A percentile compares a stretch with the other conserved stretches of the same genome.
phyloP scores from a whole-genome alignment of 1,284 basidiomycete genomes.

The Cutaneotrichosporon cutaneum region DNA sequence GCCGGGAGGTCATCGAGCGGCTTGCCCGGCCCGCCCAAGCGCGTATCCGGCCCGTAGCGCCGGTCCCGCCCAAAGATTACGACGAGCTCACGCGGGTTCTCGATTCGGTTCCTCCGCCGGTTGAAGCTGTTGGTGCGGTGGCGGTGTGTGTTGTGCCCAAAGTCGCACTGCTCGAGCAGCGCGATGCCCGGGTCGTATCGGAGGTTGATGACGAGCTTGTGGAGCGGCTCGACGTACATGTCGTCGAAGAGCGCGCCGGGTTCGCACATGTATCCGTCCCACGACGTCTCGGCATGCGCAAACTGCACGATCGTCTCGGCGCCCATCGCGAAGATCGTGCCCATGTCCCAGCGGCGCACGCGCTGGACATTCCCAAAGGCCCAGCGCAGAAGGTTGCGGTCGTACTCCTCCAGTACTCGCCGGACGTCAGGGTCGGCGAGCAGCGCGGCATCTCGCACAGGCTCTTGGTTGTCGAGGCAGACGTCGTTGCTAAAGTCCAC shows the following conservation, averaged over 20 bases:
- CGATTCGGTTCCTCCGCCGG: slow-evolving; percentile 6
- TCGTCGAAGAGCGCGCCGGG: slow-evolving; percentile 9
- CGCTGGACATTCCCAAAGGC: slow-evolving; percentile 2
- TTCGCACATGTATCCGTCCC: slow-evolving; percentile 12
- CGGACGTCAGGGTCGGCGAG: slow-evolving; percentile 4
- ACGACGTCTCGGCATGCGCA: slow-evolving; percentile 11
- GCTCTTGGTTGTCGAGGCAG: slow-evolving; percentile 8
- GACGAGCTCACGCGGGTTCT: slow-evolving; percentile 9
- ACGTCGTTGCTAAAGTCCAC: slow-evolving; percentile 11
- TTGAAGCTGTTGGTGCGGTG: slow-evolving; percentile 7
- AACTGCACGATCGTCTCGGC: slow-evolving; percentile 10
- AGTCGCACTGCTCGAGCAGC: slow-evolving; percentile 8
- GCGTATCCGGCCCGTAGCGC: slow-evolving; percentile 3
- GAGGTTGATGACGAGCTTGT: slow-evolving; percentile 6
- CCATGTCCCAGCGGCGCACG: slow-evolving; percentile 10
- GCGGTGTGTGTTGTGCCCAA: slow-evolving; percentile 8
- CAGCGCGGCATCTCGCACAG: neutral
- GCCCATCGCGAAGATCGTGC: slow-evolving; percentile 9
- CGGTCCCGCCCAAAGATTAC: slow-evolving; percentile 5
- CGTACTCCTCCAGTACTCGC: slow-evolving; percentile 3
- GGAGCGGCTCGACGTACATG: slow-evolving; percentile 9
- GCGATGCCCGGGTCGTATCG: slow-evolving; percentile 4
- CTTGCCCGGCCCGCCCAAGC: slow-evolving; percentile 5
- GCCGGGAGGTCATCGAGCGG: neutral
- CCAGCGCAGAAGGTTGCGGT: slow-evolving; percentile 11